Base-by-base conservation (phyloP, 441 rosid genomes). In the Euphorbia corollata region DNA sequence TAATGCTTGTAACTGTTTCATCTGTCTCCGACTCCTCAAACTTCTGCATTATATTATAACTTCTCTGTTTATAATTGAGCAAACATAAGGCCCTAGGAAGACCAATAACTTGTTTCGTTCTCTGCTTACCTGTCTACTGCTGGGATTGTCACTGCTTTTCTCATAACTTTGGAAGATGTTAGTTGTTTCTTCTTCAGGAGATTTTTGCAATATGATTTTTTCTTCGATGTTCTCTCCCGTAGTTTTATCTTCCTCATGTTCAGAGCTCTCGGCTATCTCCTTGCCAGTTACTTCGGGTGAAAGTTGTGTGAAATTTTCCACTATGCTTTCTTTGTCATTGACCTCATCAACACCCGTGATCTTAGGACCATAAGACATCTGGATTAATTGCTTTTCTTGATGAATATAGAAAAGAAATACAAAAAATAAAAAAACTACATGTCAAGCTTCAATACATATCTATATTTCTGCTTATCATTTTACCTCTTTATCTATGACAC, bases 91-190 rank as follows among this genome's bases (percentile, higher is more conserved):
- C 1, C 32, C 13, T n/a, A 0, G 47, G 24, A 50, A 63, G 48
- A 59, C 38, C 66, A 62, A 59, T 43, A 32, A 6, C 19, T 34
- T n/a, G n/a, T 32, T 65, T 24, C 11, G 19, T 48, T 70, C 51
- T 63, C 15, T 16, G 23, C 73, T 68, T 32, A 80, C 83, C 83
- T 78, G 68, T 71, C 20, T 47, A n/a, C 48, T 19, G 18, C 59
- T 16, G 5, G 68, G 38, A 6, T 59, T 60, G 32, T 59, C 68
- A 34, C 47, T 23, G 16, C 50, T 36, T 48, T 58, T 62, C 34
- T 45, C 32, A 6, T 57, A 56, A 60, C 63, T 56, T 69, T 74
- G 54, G 32, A 60, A 61, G 60, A 70, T 50, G 54, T 76, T 30
- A 23, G 47, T 8, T 2, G 22, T 47, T 30, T 19, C 48, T 70